These are phyloP conservation scores for Fusarium transvaalense DNA, from an alignment of 2,329 filamentous ascomycete species.

Conservation along the genomic window DNA sequence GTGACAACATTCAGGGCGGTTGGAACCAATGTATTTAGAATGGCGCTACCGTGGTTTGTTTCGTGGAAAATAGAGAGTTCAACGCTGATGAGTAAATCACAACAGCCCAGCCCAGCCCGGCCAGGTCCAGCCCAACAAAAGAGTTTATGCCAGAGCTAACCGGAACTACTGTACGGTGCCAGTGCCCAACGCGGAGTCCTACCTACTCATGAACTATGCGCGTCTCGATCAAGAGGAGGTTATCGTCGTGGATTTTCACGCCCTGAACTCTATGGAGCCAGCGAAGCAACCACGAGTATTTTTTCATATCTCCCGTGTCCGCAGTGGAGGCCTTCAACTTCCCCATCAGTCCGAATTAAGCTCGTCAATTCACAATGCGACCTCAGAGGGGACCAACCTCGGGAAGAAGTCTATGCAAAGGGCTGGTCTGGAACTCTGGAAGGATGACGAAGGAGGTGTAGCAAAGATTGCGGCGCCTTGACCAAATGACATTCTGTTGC, in stretches of 20 bases:
- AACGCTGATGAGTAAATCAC: conserved; percentile 18
- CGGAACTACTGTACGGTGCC: conserved; percentile 9
- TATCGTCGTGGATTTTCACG: conserved; percentile 24
- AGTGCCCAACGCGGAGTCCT: conserved; percentile 9
- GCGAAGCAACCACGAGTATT: conserved; percentile 33
- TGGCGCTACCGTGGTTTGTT: conserved; percentile 5
- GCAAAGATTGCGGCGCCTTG: conserved; percentile 18
- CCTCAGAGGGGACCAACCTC: conserved; percentile 30
- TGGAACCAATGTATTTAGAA: conserved; percentile 29
- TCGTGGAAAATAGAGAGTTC: conserved; percentile 11
- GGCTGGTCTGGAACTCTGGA: conserved; percentile 29
- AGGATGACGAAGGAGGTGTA: conserved; percentile 37
- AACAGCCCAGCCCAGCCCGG: no score
- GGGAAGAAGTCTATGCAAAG: conserved; percentile 29
- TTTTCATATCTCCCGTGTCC: conserved; percentile 15
- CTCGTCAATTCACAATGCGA: conserved; percentile 21
- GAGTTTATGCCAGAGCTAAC: conserved; percentile 30
- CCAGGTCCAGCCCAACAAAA: conserved; percentile 24
- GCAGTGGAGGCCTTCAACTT: conserved; percentile 21
- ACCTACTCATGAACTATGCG: conserved; percentile 18
- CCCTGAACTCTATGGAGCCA: conserved; percentile 34
- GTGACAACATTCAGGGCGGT: conserved; percentile 29
- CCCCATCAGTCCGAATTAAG: conserved; percentile 24
- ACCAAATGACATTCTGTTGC: conserved; percentile 29
- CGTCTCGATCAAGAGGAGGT: conserved; percentile 17